Conservation (phyloP, 805 yeast genomes). For the Blastobotrys mokoenaii region DNA sequence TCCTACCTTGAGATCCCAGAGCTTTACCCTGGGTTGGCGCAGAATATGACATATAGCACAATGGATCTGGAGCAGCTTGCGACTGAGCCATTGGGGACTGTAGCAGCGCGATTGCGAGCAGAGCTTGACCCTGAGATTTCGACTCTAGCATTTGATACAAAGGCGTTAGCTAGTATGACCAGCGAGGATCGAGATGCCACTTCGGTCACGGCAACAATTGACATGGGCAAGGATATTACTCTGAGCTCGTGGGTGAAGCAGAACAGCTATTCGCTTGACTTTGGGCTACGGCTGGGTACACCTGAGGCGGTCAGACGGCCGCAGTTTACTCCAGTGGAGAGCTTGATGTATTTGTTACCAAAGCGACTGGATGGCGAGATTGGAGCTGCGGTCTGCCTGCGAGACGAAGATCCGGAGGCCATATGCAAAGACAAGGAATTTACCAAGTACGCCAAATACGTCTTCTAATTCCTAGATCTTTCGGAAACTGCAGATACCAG, state of each 20-base stretch:
- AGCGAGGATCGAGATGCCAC: neutral
- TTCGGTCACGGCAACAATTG: constrained; percentile 4
- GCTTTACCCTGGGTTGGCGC: constrained; percentile 9
- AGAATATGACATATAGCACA: constrained; percentile 7
- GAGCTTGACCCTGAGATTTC: constrained; percentile 3
- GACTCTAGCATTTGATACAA: neutral
- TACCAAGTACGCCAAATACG: constrained; percentile 5
- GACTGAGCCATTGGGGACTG: constrained; percentile 6
- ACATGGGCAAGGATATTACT: constrained; percentile 4
- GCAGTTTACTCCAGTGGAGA: constrained; percentile 10
- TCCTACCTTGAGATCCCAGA: constrained; percentile 1
- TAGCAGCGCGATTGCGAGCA: constrained; percentile 9
- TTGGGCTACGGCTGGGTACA: constrained; percentile 11
- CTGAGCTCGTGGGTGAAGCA: constrained; percentile 15
- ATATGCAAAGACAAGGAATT: constrained; percentile 6
- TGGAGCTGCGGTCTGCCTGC: constrained; percentile 5
- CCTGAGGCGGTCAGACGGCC: constrained; percentile 12
- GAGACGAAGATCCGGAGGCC: constrained; percentile 7
- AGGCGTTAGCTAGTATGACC: constrained; percentile 5
- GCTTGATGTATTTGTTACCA: constrained; percentile 13
- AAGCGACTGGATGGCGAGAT: constrained; percentile 11
- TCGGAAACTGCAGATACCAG: too few species aligned
- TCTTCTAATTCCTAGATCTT: neutral
- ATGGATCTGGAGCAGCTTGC: neutral
- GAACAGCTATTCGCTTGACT: constrained; percentile 9